Percentiles rank a stretch among this genome's conserved stretches.
Evolutionary conservation across 805 yeast species (phyloP).

Genomic region (Maudiozyma turicensis): DNA sequence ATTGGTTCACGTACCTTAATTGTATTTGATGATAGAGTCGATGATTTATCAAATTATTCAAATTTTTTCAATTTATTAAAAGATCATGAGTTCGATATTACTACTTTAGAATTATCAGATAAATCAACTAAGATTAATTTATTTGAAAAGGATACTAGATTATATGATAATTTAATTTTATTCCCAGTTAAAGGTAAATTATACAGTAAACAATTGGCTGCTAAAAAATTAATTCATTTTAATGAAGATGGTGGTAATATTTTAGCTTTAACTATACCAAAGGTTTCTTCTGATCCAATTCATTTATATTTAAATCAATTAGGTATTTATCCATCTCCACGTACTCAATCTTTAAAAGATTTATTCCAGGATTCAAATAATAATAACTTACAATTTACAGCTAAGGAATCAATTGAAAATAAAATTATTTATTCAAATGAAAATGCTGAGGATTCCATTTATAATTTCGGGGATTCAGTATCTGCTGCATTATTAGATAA

Average conservation of each 20-base stretch:
- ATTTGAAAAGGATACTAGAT: constrained; percentile 34
- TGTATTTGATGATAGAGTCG: constrained; percentile 25
- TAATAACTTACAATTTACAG: constrained; percentile 5
- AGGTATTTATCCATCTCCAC: constrained; percentile 80
- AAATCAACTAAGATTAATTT: constrained; percentile 15
- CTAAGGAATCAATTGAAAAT: constrained; percentile 7
- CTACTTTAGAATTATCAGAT: constrained; percentile 3
- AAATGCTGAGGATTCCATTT: constrained; percentile 3
- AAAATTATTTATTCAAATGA: constrained; percentile 3
- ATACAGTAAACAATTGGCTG: constrained; percentile 33
- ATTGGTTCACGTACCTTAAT: constrained; percentile 25
- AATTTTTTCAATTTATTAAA: constrained; percentile 21
- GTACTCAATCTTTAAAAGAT: constrained; percentile 53
- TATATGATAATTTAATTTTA: constrained; percentile 47
- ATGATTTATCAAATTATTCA: constrained; percentile 21
- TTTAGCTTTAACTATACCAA: constrained; percentile 47
- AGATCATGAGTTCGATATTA: constrained; percentile 30
- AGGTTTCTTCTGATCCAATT: constrained; percentile 49
- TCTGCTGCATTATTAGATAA: constrained; percentile 64
- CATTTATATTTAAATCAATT: constrained; percentile 63
- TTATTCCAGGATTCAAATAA: constrained; percentile 38
- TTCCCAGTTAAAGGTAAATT: constrained; percentile 48
- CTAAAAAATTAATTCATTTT: constrained; percentile 47
- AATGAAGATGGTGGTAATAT: constrained; percentile 65
- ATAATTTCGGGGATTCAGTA: constrained; percentile 35